Base-by-base conservation (phyloP, 495 filamentous ascomycete species). In the Trichoderma erinaceum region DNA sequence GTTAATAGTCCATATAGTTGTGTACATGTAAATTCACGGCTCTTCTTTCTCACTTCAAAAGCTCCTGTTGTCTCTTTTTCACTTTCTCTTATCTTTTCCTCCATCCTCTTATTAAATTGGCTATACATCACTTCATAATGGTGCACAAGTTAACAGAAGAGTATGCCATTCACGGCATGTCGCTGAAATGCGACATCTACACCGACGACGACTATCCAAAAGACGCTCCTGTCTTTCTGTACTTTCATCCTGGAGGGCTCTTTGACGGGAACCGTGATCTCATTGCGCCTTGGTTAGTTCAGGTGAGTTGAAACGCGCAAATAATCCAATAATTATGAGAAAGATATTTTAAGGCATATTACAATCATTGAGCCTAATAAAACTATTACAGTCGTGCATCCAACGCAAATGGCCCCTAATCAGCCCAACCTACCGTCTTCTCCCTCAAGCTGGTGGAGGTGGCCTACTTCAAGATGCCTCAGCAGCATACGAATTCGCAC, bases 101-200 rank as follows among this genome's bases (percentile, higher is more conserved):
- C 29, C 1, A 56, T 23, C 1, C n/a, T 25, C 21, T 56, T 25
- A 16, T 52, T 21, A 16, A 23, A 25, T 56, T 11, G 18, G n/a
- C 5, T 11, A 11, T 16, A 56, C n/a, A 56, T 15, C 12, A 16
- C 7, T 56, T 88, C 88, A 86, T 71, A 86, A 3, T 89, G 86
- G 85, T 71, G 29, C 25, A 35, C 6, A 71, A 71, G 25, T 46
- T 50, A 10, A 73, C 68, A 0, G 41, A 66, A 11, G 16, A 29
- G 0, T 70, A 69, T 48, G 71, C 70, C 46, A 65, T 43, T 21
- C 73, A 73, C 56, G 25, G 69, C 12, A 41, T 73, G 13, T 66
- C 73, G 4, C 70, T 74, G 21, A 65, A 73, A 25, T 70, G 70
- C 66, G 73, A 73, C 68, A 23, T 74, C 4, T 74, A 73, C 65